A percentile compares a stretch with the other conserved stretches of the same genome.
Evolutionary conservation across 2,329 filamentous ascomycete species (phyloP).

Genomic region (Curvularia sp.): DNA sequence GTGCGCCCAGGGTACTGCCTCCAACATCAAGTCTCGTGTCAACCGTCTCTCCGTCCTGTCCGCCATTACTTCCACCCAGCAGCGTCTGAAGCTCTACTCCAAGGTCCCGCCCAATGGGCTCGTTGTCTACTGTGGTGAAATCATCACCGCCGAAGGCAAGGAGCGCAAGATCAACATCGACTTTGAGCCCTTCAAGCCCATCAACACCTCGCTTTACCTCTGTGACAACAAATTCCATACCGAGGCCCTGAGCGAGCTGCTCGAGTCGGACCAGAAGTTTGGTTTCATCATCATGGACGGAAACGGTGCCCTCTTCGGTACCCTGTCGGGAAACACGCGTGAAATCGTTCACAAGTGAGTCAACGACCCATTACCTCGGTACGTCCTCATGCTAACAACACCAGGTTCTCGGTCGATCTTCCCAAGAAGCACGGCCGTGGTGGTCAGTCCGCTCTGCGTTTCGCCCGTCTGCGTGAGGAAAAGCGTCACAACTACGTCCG

Average conservation of each 20-base stretch:
- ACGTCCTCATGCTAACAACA: not conserved
- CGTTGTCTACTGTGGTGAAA: constrained; percentile 99
- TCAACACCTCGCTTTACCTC: constrained; percentile 98
- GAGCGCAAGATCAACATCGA: constrained; percentile 99
- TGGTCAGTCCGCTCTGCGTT: constrained; percentile 99
- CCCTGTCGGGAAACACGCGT: constrained; percentile 94
- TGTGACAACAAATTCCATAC: constrained; percentile 99
- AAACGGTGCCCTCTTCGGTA: constrained; percentile 97
- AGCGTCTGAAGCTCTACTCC: constrained; percentile 98
- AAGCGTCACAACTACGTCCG: constrained; percentile 99
- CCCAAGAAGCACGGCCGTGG: constrained; percentile 99
- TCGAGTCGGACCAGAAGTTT: constrained; percentile 99
- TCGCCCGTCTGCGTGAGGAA: constrained; percentile 98
- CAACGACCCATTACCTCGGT: not conserved
- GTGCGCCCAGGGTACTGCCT: constrained; percentile 79
- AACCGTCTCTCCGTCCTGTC: constrained; percentile 98
- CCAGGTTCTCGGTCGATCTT: constrained; percentile 85
- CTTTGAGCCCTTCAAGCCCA: constrained; percentile 99
- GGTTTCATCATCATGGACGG: constrained; percentile 99
- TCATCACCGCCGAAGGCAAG: constrained; percentile 97
- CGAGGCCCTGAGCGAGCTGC: constrained; percentile 92
- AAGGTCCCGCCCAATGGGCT: constrained; percentile 98
- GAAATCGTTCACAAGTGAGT: constrained; percentile 86
- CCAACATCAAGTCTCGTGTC: constrained; percentile 99
- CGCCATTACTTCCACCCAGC: constrained; percentile 98